phyloP scores from a whole-genome alignment of 1,284 basidiomycete genomes.

The Leccinum variabile region DNA sequence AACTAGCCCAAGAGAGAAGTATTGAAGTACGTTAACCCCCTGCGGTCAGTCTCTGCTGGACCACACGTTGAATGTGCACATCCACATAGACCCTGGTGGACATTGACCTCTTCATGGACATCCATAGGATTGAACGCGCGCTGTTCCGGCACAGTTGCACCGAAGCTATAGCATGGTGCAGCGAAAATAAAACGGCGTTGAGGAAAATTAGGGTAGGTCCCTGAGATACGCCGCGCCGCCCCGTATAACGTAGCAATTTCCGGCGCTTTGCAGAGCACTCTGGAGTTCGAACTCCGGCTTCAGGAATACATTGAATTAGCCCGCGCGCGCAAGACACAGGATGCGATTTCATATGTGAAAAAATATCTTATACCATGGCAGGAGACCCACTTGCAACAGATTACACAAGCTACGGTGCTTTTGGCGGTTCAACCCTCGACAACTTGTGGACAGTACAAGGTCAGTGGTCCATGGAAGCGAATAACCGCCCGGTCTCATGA shows the following conservation, averaged over 20 bases:
- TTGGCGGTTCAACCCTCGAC: conserved; percentile 73
- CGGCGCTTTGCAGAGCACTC: conserved; percentile 64
- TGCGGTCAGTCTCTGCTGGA: conserved; percentile 16
- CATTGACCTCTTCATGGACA: conserved; percentile 89
- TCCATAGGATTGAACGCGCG: conserved; percentile 81
- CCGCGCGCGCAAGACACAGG: conserved; percentile 60
- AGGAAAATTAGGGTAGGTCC: conserved; percentile 81
- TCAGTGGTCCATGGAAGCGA: conserved; percentile 36
- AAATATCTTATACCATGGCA: conserved; percentile 86
- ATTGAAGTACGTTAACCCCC: conserved; percentile 58
- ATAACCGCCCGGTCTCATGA: conserved; percentile 17
- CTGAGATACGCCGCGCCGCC: conserved; percentile 10
- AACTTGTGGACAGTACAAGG: conserved; percentile 67
- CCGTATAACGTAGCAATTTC: conserved; percentile 17
- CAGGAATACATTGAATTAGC: conserved; percentile 97
- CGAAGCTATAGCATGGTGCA: conserved; percentile 93
- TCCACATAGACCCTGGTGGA: conserved; percentile 74
- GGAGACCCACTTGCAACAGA: conserved; percentile 73
- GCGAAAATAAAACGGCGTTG: conserved; percentile 90
- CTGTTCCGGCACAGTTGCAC: conserved; percentile 75
- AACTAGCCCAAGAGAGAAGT: conserved; percentile 65
- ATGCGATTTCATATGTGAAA: conserved; percentile 84
- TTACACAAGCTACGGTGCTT: conserved; percentile 75
- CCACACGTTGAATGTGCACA: conserved; percentile 25
- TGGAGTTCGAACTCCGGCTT: conserved; percentile 93